A percentile compares a stretch with the other conserved stretches of the same genome.
Evolutionary conservation across 768 basidiomycete species (phyloP).

Genomic region (Trametopsis cervina): DNA sequence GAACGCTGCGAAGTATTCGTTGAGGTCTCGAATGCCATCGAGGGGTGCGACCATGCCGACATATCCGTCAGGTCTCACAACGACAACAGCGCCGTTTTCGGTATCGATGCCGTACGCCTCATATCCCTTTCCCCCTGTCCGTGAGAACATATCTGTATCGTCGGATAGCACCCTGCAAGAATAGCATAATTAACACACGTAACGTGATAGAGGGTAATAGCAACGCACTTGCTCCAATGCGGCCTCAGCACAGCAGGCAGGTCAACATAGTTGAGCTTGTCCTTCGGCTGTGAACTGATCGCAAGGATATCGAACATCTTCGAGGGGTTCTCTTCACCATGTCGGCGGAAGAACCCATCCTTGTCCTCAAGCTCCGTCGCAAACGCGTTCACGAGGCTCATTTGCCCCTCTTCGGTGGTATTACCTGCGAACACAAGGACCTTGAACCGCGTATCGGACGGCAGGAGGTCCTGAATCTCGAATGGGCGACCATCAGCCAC

Average conservation of each 20-base stretch:
- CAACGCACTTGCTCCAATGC: conserved; percentile 54
- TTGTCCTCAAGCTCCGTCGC: conserved; percentile 15
- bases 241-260: conserved; percentile 39
- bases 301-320: conserved; percentile 38
- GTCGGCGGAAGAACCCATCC: conserved; percentile 16
- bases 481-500: conserved; percentile 38
- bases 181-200: not conserved
- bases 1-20: conserved; percentile 43
- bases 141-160: conserved; percentile 38
- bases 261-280: conserved; percentile 35
- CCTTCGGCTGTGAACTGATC: conserved; percentile 32
- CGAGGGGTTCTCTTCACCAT: conserved; percentile 18
- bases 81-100: conserved; percentile 38
- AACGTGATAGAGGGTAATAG: conserved; percentile 4
- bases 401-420: conserved; percentile 17
- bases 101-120: conserved; percentile 43
- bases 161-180: conserved; percentile 50
- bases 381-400: conserved; percentile 13
- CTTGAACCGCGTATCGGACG: conserved; percentile 42
- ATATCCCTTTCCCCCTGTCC: conserved; percentile 49
- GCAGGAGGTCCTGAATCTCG: conserved; percentile 45
- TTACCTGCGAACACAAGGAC: conserved; percentile 41
- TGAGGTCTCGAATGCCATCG: conserved; percentile 28
- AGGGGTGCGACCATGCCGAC: conserved; percentile 50
- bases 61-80: conserved; percentile 62